Evolutionary conservation across 179 eudicot species (phyloP).

Genomic region (Silene vulgaris): DNA sequence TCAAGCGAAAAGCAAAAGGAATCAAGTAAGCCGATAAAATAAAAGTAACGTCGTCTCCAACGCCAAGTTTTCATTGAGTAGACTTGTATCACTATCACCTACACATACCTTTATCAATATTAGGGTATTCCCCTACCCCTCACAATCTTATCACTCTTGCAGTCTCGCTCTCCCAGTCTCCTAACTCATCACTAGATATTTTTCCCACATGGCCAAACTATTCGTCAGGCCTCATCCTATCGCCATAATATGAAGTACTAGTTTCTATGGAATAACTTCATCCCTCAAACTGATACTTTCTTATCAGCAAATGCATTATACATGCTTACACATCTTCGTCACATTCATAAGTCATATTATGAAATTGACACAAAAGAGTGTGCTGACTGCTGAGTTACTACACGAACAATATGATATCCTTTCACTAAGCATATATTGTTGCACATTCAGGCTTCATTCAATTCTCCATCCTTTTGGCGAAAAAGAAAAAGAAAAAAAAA

Average conservation of each 20-base stretch:
- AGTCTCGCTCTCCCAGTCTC: background rate
- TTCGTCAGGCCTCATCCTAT: background rate
- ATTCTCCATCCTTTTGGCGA: background rate
- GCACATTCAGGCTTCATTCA: background rate
- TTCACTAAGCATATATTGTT: background rate
- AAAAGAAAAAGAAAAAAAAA: no score
- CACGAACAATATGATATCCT: background rate
- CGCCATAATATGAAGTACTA: background rate
- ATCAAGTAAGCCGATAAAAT: background rate
- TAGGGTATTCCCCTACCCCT: no score
- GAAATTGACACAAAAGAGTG: background rate
- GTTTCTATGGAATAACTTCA: background rate
- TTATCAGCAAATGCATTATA: background rate
- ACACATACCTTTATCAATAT: no score
- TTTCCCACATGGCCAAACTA: background rate
- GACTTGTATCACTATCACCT: no score
- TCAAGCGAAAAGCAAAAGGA: background rate
- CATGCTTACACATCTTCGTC: background rate
- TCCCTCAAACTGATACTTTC: background rate
- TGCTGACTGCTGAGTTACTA: background rate
- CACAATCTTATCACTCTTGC: no score
- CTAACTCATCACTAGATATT: background rate
- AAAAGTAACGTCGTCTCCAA: no score
- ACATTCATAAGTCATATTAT: background rate
- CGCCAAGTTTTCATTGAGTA: no score